These are phyloP conservation scores for Umbelopsis sp. DNA, from an alignment of 192 early-diverging fungal genomes.

Conservation along the genomic window DNA sequence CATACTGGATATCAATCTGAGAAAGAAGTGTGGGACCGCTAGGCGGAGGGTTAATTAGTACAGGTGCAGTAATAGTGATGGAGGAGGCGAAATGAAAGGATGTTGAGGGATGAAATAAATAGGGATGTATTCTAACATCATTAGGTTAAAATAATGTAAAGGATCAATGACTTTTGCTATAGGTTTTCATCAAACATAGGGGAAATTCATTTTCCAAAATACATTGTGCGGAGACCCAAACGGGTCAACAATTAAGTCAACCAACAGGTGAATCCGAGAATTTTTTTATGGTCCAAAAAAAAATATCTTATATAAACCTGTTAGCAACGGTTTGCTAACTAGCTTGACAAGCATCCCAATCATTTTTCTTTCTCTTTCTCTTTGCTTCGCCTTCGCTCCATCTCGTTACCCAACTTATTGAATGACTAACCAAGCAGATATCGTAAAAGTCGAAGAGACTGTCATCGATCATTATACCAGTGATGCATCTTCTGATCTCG, in stretches of 20 bases:
- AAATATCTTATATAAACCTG: too few relatives aligned
- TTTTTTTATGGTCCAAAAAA: not conserved
- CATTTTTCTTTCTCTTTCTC: not conserved
- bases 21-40: not conserved
- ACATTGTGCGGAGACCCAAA: not conserved
- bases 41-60: not conserved
- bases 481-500: constrained; percentile 13
- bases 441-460: constrained; percentile 25
- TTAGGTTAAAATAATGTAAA: not conserved
- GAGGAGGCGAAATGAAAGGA: not conserved
- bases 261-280: too few relatives aligned
- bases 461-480: constrained; percentile 20
- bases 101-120: not conserved
- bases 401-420: not conserved
- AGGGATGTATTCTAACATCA: not conserved
- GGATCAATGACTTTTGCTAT: too few relatives aligned
- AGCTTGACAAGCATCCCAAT: not conserved
- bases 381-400: not conserved
- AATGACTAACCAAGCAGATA: constrained; percentile 2
- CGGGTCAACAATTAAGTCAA: not conserved
- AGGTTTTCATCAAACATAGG: too few relatives aligned
- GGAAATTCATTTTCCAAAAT: too few relatives aligned
- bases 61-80: not conserved
- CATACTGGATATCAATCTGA: not conserved
- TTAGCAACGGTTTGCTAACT: too few relatives aligned